phyloP scores from a whole-genome alignment of 139 green algal species.

The Picochlorum sp. region DNA sequence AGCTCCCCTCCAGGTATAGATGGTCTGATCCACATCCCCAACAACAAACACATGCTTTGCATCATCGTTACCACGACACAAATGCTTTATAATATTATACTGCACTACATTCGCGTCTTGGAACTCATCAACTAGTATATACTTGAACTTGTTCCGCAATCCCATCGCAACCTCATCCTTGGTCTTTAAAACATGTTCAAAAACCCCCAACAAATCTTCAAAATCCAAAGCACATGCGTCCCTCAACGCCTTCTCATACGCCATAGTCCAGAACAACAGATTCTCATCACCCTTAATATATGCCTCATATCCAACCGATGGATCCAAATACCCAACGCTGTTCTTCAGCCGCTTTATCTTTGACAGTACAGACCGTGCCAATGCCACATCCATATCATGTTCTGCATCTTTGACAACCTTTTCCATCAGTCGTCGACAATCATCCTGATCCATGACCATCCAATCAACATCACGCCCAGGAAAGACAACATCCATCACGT shows the following conservation, averaged over 20 bases:
- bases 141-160: conserved; percentile 8
- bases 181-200: conserved; percentile 20
- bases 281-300: neutral
- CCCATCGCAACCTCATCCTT: neutral
- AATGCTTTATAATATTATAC: conserved; percentile 48
- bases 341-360: conserved; percentile 24
- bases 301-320: no score
- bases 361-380: conserved; percentile 1
- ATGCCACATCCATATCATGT: no score
- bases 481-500: no score
- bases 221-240: conserved; percentile 23
- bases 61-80: conserved; percentile 8
- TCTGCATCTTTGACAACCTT: conserved; percentile 13
- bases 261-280: conserved; percentile 7
- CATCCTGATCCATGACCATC: conserved; percentile 33
- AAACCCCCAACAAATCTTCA: conserved; percentile 38
- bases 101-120: conserved; percentile 62
- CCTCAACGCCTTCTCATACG: conserved; percentile 6
- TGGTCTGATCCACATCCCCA: conserved; percentile 73
- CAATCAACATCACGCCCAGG: conserved; percentile 10
- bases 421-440: conserved; percentile 21
- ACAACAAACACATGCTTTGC: conserved; percentile 57
- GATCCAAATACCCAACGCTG: conserved; percentile 7
- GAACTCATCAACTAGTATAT: conserved; percentile 55
- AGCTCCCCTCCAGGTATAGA: conserved; percentile 66